Base-by-base conservation (phyloP, 495 filamentous ascomycete genomes). In the Letharia columbiana region DNA sequence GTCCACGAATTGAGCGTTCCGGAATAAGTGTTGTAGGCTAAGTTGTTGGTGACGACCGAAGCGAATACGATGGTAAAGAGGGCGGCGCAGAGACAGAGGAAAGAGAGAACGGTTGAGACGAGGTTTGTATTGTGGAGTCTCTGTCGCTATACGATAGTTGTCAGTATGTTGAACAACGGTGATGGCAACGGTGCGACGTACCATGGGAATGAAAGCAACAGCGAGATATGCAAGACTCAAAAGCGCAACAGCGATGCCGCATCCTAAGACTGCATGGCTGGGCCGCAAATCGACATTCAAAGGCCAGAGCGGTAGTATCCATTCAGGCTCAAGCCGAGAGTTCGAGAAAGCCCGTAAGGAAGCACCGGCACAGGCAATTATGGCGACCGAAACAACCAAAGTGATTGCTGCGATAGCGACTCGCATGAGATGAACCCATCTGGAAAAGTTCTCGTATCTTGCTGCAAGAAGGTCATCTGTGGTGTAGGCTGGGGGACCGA, bases 1-100 rank as follows among this genome's bases (percentile, higher is more conserved):
- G 81, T 81, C 81, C 81, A 83, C 60, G 76, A 79, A 37, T 79
- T 73, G 20, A 83, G 72, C 13, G 79, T 83, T 63, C 82, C 81
- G 28, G 75, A 74, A 2, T 69, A 50, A 65, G 68, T 74, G 65
- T 58, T 74, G 17, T 77, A 75, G 50, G 75, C 74, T 2, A 72
- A 69, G 23, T 80, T 75, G 11, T 75, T 76, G 1, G 79, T 77
- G 12, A 75, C 75, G 65, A 79, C 76, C 41, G 80, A 77, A 35
- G 73, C 74, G 68, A 82, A 82, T 20, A 78, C 64, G 35, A 80
- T 66, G 20, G 75, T 73, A 23, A 79, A 73, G 13, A 82, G 69
- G 20, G 81, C 68, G 1, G 76, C 71, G 63, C 81, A 71, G 28
- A 83, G 75, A 1, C 78, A 76, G 13, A 76, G 65, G 37, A 75